phyloP scores from a whole-genome alignment of 2,329 filamentous ascomycete genomes.

The Hortaea werneckii region DNA sequence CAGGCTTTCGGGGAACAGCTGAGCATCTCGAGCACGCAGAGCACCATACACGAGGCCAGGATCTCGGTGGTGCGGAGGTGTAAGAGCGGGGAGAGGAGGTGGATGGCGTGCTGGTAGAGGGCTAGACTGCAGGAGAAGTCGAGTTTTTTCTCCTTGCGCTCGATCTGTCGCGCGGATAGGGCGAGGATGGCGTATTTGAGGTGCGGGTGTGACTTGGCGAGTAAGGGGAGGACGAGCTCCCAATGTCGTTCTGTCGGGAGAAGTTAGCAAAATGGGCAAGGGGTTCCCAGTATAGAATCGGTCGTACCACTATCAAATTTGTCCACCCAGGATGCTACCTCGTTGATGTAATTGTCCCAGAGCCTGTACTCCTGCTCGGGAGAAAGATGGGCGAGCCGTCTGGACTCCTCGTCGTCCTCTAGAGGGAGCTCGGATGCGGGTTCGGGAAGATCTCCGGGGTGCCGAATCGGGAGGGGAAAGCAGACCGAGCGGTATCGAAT shows the following conservation, averaged over 20 bases:
- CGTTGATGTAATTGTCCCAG: conserved; percentile 39
- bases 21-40: conserved; percentile 41
- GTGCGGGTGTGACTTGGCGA: conserved; percentile 37
- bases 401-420: conserved; percentile 13
- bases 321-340: conserved; percentile 48
- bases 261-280: neutral
- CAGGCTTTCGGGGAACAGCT: conserved; percentile 41
- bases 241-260: conserved; percentile 36
- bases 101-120: conserved; percentile 45
- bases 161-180: conserved; percentile 44
- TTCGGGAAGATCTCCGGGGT: conserved; percentile 8
- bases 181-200: conserved; percentile 44
- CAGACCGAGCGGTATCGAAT: conserved; percentile 25
- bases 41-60: conserved; percentile 38
- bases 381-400: conserved; percentile 18
- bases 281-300: neutral
- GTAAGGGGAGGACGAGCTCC: conserved; percentile 40
- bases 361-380: conserved; percentile 21
- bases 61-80: conserved; percentile 36
- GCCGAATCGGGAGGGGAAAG: conserved; percentile 14
- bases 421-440: neutral
- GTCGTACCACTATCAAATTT: conserved; percentile 40
- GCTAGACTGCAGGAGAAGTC: conserved; percentile 42
- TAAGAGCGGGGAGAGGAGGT: conserved; percentile 32
- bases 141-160: conserved; percentile 36